Evolutionary conservation across 2,329 filamentous ascomycete genomes (phyloP), one percentile per base, ranked within the genome.

Genomic region (Cladosporium sp.): DNA sequence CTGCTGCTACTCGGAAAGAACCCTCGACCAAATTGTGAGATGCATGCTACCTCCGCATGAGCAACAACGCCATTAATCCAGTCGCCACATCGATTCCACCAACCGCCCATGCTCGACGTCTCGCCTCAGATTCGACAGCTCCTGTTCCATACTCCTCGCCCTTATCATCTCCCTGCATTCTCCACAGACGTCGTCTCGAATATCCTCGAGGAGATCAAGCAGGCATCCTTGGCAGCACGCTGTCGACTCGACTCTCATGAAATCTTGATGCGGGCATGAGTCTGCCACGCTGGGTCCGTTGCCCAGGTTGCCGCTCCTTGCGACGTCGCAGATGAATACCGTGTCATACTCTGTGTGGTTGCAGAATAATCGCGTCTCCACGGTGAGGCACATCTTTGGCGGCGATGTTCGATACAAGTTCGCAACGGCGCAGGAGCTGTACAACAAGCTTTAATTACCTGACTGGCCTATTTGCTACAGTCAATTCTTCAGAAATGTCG

Each of bases 1-100:
- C 29, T n/a, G 37, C 35, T 12, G 49, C 59, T 23, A 46, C 67
- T 57, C 44, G 66, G 12, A 62, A 68, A 11, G 49, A 66, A 18
- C 63, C 50, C 11, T 65, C 55, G 37, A 72, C 71, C 52, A 75
- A 74, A 66, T 60, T 75, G 18, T 75, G 56, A 59, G 18, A 11
- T 18, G 3, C 40, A 23, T 23, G n/a, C 40, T 10, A 1, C 0
- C 7, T 21, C 3, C 12, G 40, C 40, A 21, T 21, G n/a, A 21
- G 8, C 40, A 46, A 46, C 0, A 46, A 21, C 40, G 11, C 7
- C n/a, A 46, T 46, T n/a, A n/a, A 23, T 46, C 40, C 40, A 21
- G 40, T 12, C 40, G 40, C 40, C 40, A 46, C 40, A 21, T 21
- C 40, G 40, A 46, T 11, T 46, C 40, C 40, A 46, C 21, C 40